A percentile compares a stretch with the other conserved stretches of the same genome.
These are phyloP conservation scores for Ustilago sp. DNA, from an alignment of 1,284 basidiomycete species.

Conservation along the genomic window DNA sequence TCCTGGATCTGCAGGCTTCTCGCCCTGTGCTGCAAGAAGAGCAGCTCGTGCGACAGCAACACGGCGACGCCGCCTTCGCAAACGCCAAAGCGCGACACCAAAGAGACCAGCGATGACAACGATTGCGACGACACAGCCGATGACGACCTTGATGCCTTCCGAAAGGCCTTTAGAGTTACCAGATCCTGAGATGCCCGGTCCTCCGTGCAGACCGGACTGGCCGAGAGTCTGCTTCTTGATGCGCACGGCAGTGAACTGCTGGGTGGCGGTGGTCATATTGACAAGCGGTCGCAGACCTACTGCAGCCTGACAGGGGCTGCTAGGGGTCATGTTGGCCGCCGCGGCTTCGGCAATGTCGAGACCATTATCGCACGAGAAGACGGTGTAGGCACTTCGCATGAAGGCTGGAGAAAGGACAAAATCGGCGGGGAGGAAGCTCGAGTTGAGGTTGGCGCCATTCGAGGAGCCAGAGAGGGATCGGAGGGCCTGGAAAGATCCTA, in stretches of 20 bases:
- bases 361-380: slow-evolving; percentile 56
- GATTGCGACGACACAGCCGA: slow-evolving; percentile 54
- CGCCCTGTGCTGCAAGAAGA: slow-evolving; percentile 24
- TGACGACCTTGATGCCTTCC: slow-evolving; percentile 60
- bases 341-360: slow-evolving; percentile 25
- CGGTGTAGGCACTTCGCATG: slow-evolving; percentile 61
- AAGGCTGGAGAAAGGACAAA: slow-evolving; percentile 60
- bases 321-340: slow-evolving; percentile 28
- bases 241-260: slow-evolving; percentile 60
- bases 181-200: slow-evolving; percentile 22
- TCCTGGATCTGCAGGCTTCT: slow-evolving; percentile 21
- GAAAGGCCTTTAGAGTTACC: slow-evolving; percentile 50
- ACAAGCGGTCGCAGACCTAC: slow-evolving; percentile 56
- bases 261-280: slow-evolving; percentile 48
- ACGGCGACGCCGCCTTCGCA: slow-evolving; percentile 40
- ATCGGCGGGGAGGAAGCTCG: slow-evolving; percentile 54
- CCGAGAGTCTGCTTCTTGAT: slow-evolving; percentile 59
- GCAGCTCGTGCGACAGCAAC: slow-evolving; percentile 46
- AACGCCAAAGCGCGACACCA: slow-evolving; percentile 52
- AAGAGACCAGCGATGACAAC: slow-evolving; percentile 51
- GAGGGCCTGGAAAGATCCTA: slow-evolving; percentile 63
- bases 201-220: slow-evolving; percentile 35
- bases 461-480: slow-evolving; percentile 40
- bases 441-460: slow-evolving; percentile 32
- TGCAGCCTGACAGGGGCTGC: slow-evolving; percentile 47